Percentiles rank a stretch among this genome's conserved stretches.
phyloP scores from a whole-genome alignment of 176 grass and related monocot genomes.

The Thinopyrum elongatum region DNA sequence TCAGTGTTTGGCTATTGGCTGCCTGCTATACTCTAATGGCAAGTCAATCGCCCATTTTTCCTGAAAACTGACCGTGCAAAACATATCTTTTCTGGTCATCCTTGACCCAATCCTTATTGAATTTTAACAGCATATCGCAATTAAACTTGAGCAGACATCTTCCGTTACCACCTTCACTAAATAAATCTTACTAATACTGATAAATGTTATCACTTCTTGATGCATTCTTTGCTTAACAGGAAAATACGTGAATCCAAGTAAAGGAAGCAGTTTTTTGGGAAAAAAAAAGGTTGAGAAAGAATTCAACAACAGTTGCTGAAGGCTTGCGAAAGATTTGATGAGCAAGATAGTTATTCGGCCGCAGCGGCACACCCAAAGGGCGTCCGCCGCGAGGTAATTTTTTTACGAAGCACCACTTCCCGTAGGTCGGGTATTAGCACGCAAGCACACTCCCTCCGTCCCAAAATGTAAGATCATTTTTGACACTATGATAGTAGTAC shows the following conservation, averaged over 20 bases:
- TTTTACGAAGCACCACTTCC: no score
- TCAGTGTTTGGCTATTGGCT: not conserved
- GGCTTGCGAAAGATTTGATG: constrained; percentile 8
- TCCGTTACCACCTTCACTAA: not conserved
- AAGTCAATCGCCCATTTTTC: not conserved
- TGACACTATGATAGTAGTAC: no score
- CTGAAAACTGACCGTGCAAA: not conserved
- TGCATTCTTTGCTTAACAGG: not conserved
- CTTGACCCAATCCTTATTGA: not conserved
- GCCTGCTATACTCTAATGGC: not conserved
- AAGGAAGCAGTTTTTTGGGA: not conserved
- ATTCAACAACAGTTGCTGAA: not conserved
- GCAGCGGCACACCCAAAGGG: no score
- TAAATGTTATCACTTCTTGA: not conserved
- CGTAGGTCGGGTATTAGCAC: no score
- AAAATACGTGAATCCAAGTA: not conserved
- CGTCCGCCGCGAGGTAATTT: no score
- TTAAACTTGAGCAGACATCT: not conserved
- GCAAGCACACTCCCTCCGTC: no score
- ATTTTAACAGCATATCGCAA: not conserved
- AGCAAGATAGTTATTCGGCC: no score
- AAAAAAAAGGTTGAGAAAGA: not conserved
- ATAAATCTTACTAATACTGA: not conserved
- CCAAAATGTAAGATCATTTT: no score
- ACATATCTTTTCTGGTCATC: not conserved